A percentile compares a stretch with the other conserved stretches of the same genome.
Conservation (phyloP, 129 eudicot genomes). For the Escallonia herrerae region DNA sequence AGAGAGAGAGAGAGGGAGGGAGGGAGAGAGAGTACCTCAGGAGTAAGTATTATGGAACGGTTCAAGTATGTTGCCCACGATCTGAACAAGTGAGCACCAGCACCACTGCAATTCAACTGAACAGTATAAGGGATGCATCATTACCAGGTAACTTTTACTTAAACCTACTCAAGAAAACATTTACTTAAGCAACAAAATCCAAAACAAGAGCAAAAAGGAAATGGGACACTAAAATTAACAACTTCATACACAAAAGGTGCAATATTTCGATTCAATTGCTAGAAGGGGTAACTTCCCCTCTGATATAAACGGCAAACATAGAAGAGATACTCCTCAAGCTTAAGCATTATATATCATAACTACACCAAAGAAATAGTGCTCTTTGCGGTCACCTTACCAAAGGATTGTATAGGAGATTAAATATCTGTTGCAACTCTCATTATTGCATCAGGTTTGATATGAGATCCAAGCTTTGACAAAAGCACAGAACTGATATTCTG, state of each 20-base stretch:
- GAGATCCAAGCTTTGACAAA: too few relatives aligned
- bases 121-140: conserved; percentile 11
- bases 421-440: too few relatives aligned
- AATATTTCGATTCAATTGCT: background rate
- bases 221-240: background rate
- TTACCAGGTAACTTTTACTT: background rate
- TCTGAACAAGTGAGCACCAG: conserved; percentile 96
- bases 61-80: conserved; percentile 86
- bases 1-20: background rate
- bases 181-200: background rate
- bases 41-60: conserved; percentile 89
- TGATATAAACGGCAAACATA: too few relatives aligned
- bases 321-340: too few relatives aligned
- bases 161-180: background rate
- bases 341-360: too few relatives aligned
- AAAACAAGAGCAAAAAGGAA: background rate
- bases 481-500: too few relatives aligned
- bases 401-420: too few relatives aligned
- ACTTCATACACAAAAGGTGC: background rate
- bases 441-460: too few relatives aligned
- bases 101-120: conserved; percentile 52
- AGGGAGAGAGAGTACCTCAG: conserved; percentile 46
- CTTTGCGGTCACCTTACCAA: too few relatives aligned
- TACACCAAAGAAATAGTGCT: too few relatives aligned
- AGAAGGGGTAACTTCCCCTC: background rate